A percentile compares a stretch with the other conserved stretches of the same genome.
Evolutionary conservation across 176 grass and related monocot genomes (phyloP).

Genomic region (Aegilops tauschii): DNA sequence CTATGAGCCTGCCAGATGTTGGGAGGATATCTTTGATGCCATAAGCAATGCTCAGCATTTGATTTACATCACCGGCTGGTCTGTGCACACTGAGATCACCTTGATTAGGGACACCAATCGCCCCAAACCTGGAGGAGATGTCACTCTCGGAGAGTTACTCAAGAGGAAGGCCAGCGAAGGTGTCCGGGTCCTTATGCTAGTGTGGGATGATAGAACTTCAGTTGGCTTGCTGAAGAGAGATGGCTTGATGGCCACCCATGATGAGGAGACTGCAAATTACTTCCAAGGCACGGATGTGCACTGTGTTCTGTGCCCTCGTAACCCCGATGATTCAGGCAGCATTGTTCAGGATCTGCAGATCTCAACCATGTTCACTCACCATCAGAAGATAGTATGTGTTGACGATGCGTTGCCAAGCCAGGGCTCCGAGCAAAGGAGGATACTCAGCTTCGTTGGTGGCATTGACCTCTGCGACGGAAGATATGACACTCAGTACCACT

Average conservation of each 20-base stretch:
- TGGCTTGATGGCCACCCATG: constrained; percentile 66
- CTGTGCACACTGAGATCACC: constrained; percentile 51
- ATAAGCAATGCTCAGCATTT: constrained; percentile 54
- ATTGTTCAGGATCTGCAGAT: constrained; percentile 63
- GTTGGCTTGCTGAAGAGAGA: constrained; percentile 56
- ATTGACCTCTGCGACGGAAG: constrained; percentile 69
- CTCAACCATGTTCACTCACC: constrained; percentile 69
- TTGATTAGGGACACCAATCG: constrained; percentile 60
- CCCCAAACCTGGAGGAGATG: constrained; percentile 53
- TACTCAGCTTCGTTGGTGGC: constrained; percentile 62
- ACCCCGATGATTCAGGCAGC: constrained; percentile 59
- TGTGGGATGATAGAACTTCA: constrained; percentile 65
- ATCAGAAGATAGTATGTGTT: constrained; percentile 61
- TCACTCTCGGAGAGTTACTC: constrained; percentile 62
- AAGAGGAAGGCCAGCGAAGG: constrained; percentile 66
- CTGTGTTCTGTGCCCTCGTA: constrained; percentile 57
- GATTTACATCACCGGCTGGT: constrained; percentile 71
- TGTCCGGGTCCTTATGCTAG: constrained; percentile 56
- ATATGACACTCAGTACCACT: constrained; percentile 63
- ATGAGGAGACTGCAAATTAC: constrained; percentile 54
- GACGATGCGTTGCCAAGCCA: constrained; percentile 55
- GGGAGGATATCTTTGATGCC: constrained; percentile 69
- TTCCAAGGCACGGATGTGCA: constrained; percentile 40
- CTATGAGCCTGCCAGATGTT: constrained; percentile 62
- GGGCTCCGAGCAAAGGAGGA: constrained; percentile 47